phyloP scores from a whole-genome alignment of 1,139 yeast genomes.

The Candida sp. region DNA sequence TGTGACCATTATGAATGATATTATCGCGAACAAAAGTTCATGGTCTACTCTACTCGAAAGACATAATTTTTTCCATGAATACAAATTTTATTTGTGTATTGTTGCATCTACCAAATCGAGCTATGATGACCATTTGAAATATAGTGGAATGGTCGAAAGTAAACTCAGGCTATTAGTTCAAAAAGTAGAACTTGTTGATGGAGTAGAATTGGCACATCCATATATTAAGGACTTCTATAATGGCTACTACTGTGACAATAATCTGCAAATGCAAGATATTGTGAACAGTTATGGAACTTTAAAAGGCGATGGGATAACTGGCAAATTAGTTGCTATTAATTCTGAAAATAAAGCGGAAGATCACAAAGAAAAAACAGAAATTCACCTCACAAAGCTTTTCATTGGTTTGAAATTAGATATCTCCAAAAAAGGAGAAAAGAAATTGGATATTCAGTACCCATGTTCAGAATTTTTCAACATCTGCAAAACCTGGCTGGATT shows the following conservation, averaged over 20 bases:
- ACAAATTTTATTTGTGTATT: slow-evolving; percentile 83
- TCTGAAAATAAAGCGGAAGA: too few relatives aligned
- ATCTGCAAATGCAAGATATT: slow-evolving; percentile 48
- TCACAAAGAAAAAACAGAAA: slow-evolving; percentile 14
- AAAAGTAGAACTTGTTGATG: slow-evolving; percentile 73
- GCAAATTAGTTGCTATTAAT: slow-evolving; percentile 13
- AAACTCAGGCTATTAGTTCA: slow-evolving; percentile 76
- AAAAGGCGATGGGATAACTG: slow-evolving; percentile 24
- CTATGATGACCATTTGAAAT: slow-evolving; percentile 79
- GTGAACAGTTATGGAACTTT: slow-evolving; percentile 53
- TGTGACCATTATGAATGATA: slow-evolving; percentile 62
- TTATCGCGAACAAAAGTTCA: slow-evolving; percentile 54
- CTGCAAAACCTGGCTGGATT: slow-evolving; percentile 71
- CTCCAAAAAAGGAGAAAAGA: slow-evolving; percentile 45
- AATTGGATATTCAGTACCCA: slow-evolving; percentile 85
- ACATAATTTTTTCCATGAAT: slow-evolving; percentile 77
- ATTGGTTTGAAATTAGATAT: slow-evolving; percentile 74
- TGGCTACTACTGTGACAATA: slow-evolving; percentile 49
- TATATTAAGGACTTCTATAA: slow-evolving; percentile 74
- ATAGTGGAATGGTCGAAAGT: slow-evolving; percentile 93
- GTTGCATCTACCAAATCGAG: slow-evolving; percentile 72
- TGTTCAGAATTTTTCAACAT: slow-evolving; percentile 83
- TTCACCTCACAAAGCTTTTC: slow-evolving; percentile 73
- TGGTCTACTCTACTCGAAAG: slow-evolving; percentile 79
- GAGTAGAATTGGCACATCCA: slow-evolving; percentile 85